Conservation (phyloP, 116 monocot genomes). For the Phalaenopsis hybrid region DNA sequence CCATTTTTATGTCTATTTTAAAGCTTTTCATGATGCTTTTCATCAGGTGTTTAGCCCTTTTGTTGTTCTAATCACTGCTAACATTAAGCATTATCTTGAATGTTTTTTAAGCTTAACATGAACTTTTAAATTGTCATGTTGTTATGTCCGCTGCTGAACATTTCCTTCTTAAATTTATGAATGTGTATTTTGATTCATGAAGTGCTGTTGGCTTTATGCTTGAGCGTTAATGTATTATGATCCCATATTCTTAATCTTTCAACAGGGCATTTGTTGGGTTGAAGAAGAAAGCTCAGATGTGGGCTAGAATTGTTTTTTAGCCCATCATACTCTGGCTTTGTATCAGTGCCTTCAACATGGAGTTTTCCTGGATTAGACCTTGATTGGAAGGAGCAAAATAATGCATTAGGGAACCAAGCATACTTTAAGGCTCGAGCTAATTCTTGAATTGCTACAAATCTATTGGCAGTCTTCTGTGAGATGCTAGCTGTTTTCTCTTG, state of each 20-base stretch:
- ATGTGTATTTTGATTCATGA: not conserved
- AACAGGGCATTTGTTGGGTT: conserved; percentile 2
- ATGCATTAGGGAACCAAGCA: not conserved
- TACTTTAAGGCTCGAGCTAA: not conserved
- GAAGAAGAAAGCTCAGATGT: not conserved
- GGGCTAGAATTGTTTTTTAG: not conserved
- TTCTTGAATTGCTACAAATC: not conserved
- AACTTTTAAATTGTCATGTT: not conserved
- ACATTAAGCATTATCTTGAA: not conserved
- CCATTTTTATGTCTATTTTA: not conserved
- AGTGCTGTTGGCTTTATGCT: not conserved
- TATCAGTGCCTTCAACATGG: not conserved
- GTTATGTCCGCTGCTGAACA: not conserved
- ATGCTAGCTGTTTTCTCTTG: conserved; percentile 1
- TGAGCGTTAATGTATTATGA: not conserved
- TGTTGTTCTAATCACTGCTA: no score
- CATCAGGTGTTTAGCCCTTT: not conserved
- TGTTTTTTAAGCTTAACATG: not conserved
- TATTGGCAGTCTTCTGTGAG: not conserved
- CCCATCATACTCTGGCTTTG: not conserved
- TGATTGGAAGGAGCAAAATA: not conserved
- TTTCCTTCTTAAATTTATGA: not conserved
- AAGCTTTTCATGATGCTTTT: not conserved
- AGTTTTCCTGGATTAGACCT: not conserved
- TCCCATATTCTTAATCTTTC: not conserved